Conservation (phyloP, 768 basidiomycete genomes). For the Candolleomyces eurysporus region DNA sequence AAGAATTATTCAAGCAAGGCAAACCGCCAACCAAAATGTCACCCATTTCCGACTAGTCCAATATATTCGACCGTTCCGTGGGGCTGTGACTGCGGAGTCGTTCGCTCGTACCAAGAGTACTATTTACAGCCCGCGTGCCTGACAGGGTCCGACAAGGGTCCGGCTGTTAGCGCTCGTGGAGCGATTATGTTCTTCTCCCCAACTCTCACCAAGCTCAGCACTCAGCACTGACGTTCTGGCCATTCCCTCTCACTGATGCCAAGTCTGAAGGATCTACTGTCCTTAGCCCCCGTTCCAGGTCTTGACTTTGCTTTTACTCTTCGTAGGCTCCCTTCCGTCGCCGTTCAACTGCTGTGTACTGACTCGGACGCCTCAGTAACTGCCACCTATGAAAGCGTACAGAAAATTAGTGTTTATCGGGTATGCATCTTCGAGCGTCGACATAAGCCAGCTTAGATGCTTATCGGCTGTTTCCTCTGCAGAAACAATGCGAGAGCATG, state of each 20-base stretch:
- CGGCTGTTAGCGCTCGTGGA: slow-evolving; percentile 2
- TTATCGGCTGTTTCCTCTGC: neutral
- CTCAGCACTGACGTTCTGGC: slow-evolving; percentile 1
- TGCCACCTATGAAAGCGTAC: slow-evolving; percentile 24
- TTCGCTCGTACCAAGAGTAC: neutral
- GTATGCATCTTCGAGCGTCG: slow-evolving; percentile 18
- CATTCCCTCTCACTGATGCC: slow-evolving; percentile 15
- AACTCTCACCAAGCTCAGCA: slow-evolving; percentile 3
- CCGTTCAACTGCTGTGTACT: neutral
- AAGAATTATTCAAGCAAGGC: neutral
- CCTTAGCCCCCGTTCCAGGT: slow-evolving; percentile 26
- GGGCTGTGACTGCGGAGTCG: neutral
- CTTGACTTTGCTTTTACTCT: slow-evolving; percentile 23
- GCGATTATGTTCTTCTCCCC: slow-evolving; percentile 12
- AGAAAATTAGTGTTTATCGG: slow-evolving; percentile 38
- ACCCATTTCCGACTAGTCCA: neutral
- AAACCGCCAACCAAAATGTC: neutral
- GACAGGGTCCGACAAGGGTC: neutral
- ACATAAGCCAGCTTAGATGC: neutral
- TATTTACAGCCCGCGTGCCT: neutral
- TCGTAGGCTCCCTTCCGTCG: slow-evolving; percentile 17
- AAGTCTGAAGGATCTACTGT: slow-evolving; percentile 20
- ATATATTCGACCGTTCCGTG: neutral
- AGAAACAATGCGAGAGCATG: slow-evolving; percentile 39
- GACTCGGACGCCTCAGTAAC: slow-evolving; percentile 21